phyloP scores from a whole-genome alignment of 257 asterid genomes.

The Knoxia roxburghii region DNA sequence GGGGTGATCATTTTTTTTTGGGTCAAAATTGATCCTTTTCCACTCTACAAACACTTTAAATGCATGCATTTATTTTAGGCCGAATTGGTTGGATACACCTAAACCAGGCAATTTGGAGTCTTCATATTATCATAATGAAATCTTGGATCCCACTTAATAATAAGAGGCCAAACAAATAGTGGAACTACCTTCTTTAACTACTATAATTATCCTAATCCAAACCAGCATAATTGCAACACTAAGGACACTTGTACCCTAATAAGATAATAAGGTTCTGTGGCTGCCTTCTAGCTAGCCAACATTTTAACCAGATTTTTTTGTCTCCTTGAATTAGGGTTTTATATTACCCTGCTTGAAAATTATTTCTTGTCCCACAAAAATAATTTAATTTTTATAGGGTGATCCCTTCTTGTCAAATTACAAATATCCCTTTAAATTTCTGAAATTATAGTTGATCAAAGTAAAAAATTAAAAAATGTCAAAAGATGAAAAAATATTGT shows the following conservation, averaged over 20 bases:
- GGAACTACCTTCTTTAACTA: conserved; percentile 30
- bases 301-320: background rate
- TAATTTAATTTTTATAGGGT: background rate
- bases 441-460: too few relatives aligned
- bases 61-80: background rate
- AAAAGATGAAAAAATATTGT: too few relatives aligned
- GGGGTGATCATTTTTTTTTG: conserved; percentile 23
- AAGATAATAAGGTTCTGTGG: conserved; percentile 1
- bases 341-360: too few relatives aligned
- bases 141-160: conserved; percentile 44
- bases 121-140: too few relatives aligned
- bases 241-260: background rate
- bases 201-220: conserved; percentile 13
- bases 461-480: too few relatives aligned
- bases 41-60: conserved; percentile 2
- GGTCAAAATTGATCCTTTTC: conserved; percentile 25
- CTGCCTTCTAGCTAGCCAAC: conserved; percentile 9
- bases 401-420: too few relatives aligned
- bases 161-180: conserved; percentile 29
- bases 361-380: too few relatives aligned
- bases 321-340: background rate
- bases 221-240: background rate
- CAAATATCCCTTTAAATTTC: too few relatives aligned
- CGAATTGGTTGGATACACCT: conserved; percentile 32
- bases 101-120: conserved; percentile 17